Percentiles rank a stretch among this genome's conserved stretches.
Evolutionary conservation across 495 filamentous ascomycete genomes (phyloP).

Genomic region (Hypoxylon intermedium): DNA sequence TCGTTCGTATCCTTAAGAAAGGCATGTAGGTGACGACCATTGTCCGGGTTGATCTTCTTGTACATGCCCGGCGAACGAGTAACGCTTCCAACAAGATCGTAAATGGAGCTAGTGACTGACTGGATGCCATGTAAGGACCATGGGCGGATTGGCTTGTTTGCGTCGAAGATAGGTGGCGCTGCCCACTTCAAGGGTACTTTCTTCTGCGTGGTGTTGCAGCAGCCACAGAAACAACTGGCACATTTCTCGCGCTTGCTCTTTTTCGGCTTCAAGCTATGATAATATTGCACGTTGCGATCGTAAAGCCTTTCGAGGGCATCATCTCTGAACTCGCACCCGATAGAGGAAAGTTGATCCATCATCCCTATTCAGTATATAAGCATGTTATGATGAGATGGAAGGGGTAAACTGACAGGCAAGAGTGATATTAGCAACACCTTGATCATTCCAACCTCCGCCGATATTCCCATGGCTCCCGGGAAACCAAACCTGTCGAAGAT

Average conservation of each 20-base stretch:
- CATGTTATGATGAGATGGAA: slow-evolving; percentile 9
- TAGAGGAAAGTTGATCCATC: slow-evolving; percentile 70
- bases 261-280: slow-evolving; percentile 42
- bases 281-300: slow-evolving; percentile 55
- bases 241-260: slow-evolving; percentile 22
- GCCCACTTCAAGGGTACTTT: slow-evolving; percentile 51
- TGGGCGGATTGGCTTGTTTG: slow-evolving; percentile 59
- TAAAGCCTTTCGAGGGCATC: slow-evolving; percentile 60
- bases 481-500: slow-evolving; percentile 77
- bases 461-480: slow-evolving; percentile 72
- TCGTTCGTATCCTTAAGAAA: slow-evolving; percentile 68
- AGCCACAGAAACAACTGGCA: slow-evolving; percentile 5
- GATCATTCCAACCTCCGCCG: slow-evolving; percentile 61
- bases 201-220: neutral
- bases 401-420: slow-evolving; percentile 62
- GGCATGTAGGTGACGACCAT: slow-evolving; percentile 46
- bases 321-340: slow-evolving; percentile 64
- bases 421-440: slow-evolving; percentile 67
- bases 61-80: slow-evolving; percentile 66
- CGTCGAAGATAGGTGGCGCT: slow-evolving; percentile 51
- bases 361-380: slow-evolving; percentile 52
- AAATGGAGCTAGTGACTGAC: slow-evolving; percentile 56
- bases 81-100: slow-evolving; percentile 58
- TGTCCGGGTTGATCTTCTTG: slow-evolving; percentile 60
- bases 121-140: slow-evolving; percentile 66